Evolutionary conservation across 805 yeast genomes (phyloP).

Genomic region (Nakazawaea pomicola): DNA sequence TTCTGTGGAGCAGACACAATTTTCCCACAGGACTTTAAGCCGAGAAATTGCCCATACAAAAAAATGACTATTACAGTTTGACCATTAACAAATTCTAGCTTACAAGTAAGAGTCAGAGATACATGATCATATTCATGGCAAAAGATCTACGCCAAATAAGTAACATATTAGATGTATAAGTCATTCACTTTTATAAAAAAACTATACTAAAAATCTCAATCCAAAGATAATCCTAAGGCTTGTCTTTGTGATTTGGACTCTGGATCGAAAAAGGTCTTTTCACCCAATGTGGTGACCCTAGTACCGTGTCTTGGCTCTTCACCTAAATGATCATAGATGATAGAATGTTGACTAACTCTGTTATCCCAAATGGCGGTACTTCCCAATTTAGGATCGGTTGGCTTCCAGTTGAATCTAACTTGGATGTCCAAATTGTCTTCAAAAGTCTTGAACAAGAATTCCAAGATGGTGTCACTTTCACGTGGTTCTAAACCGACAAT

Average conservation of each 20-base stretch:
- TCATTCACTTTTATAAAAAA: no score
- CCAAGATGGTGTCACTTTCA: conserved; percentile 43
- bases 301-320: conserved; percentile 43
- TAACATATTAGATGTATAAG: no score
- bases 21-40: no score
- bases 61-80: no score
- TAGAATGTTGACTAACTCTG: conserved; percentile 38
- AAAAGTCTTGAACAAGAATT: conserved; percentile 38
- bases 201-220: no score
- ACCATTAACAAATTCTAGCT: no score
- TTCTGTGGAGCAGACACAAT: no score
- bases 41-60: no score
- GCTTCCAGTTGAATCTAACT: conserved; percentile 48
- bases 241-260: conserved; percentile 48
- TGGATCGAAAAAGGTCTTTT: conserved; percentile 45
- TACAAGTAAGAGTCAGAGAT: no score
- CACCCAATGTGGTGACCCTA: conserved; percentile 50
- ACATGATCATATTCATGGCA: no score
- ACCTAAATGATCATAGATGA: conserved; percentile 34
- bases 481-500: conserved; percentile 48
- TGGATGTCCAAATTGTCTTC: conserved; percentile 52
- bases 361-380: conserved; percentile 47
- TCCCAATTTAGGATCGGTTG: conserved; percentile 32
- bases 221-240: conserved; percentile 33
- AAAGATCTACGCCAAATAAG: no score